Evolutionary conservation across 352 stramenopile species (phyloP), one percentile per base, ranked within the genome.

Genomic region (Phytophthora vignae): DNA sequence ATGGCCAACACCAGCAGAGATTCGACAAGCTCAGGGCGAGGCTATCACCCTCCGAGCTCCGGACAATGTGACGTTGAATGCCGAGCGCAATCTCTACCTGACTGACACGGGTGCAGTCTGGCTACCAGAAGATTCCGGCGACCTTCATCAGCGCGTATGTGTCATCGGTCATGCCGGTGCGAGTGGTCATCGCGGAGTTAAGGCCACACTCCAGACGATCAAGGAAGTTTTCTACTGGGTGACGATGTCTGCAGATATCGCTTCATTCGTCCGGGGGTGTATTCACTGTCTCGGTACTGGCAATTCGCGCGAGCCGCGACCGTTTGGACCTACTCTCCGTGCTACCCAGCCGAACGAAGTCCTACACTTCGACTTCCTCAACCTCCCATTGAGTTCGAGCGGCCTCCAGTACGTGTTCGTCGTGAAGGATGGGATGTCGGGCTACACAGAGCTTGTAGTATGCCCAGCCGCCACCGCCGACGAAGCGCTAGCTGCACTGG

Each of bases 311-410:
- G 40, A 49, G 40, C 40, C 15, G 9, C 40, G 40, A 49, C 40
- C 15, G 21, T 21, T 49, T 49, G 40, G 40, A 49, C 40, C 40
- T 49, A 49, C 40, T 10, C 40, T 49, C 15, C 40, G 40, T 49
- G 40, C 42, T 49, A 49, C 42, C 0, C 42, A 49, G 42, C 42
- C 42, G 14, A 22, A 49, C 42, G 42, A 49, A 49, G 42, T 49
- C 15, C 22, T 22, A 49, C 42, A 49, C n/a, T 49, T 49, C n/a
- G 42, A 49, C 42, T 49, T 49, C n/a, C 42, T 49, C 15, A 49
- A 17, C 42, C 42, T 49, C n/a, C 42, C 42, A 49, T 15, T 7
- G 8, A 49, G 42, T 49, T 49, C 42, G 17, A 49, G 14, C 14
- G 42, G 42, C 42, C 42, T 49, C 0, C 42, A 22, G 3, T 49